These are phyloP conservation scores for Dorcoceras hygrometricum DNA, from an alignment of 257 asterid genomes.

Conservation along the genomic window DNA sequence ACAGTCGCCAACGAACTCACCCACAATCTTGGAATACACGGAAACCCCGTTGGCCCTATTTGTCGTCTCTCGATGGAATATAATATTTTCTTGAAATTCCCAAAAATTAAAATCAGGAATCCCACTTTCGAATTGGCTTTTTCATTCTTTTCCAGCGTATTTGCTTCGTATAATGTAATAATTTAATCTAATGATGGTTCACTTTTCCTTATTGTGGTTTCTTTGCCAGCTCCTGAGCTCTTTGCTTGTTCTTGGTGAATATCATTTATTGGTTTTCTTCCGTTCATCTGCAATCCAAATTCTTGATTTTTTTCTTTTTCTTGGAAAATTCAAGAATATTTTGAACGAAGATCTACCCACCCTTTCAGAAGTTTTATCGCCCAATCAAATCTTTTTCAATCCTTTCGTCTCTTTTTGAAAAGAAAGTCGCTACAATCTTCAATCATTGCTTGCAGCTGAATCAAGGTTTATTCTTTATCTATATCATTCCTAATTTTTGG, in stretches of 20 bases:
- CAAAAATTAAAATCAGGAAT: conserved; percentile 6
- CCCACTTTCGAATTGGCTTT: conserved; percentile 21
- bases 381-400: conserved; percentile 24
- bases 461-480: conserved; percentile 33
- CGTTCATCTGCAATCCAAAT: conserved; percentile 31
- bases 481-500: conserved; percentile 25
- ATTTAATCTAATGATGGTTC: background rate
- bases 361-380: conserved; percentile 37
- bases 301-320: conserved; percentile 30
- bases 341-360: conserved; percentile 39
- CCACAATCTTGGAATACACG: conserved; percentile 57
- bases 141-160: background rate
- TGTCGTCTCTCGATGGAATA: conserved; percentile 14
- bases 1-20: conserved; percentile 21
- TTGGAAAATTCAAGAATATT: conserved; percentile 27
- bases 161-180: background rate
- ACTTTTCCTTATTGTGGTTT: conserved; percentile 38
- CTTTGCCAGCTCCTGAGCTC: conserved; percentile 39
- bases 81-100: background rate
- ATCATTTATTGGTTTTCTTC: conserved; percentile 28
- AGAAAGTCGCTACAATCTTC: conserved; percentile 21
- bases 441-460: conserved; percentile 36
- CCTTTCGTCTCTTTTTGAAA: conserved; percentile 3
- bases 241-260: conserved; percentile 27
- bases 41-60: conserved; percentile 32